Evolutionary conservation across 805 yeast genomes (phyloP), one percentile per base, ranked within the genome.

Genomic region (Cyberlindnera japonica): DNA sequence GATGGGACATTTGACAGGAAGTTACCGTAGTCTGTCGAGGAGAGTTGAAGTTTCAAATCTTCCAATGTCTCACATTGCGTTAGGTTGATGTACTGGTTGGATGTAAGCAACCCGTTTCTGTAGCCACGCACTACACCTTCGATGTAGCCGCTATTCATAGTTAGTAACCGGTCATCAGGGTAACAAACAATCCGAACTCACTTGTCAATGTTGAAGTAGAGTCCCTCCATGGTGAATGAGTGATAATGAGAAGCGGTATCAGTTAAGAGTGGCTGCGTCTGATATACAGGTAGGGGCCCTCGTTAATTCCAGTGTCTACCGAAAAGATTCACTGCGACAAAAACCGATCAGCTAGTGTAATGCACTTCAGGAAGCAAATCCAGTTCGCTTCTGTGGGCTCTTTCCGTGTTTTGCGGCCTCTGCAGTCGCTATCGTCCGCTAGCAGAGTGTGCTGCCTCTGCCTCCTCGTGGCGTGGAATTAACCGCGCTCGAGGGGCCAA

Each of bases 61-160:
- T 93, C 99, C 49, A 93, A 73, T 30, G 85, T 79, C 56, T 95
- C 99, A 67, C 99, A 95, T 63, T 93, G 99, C 3, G 97, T 86
- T 58, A 93, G 68, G 65, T 93, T 95, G 58, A 85, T 72, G 64
- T 93, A 93, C 65, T 90, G 97, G 51, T 83, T 77, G 23, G 77
- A 64, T 10, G 82, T 77, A 37, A 93, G 62, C 20, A 93, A 71
- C 0, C 95, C 96, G 43, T 83, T 80, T 57, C 90, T 79, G 71
- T 90, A 87, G 17, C 99, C 99, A 57, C 99, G 81, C 30, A 91
- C 95, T 24, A 95, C 77, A 33, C 91, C 99, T 66, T 93, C 99
- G 52, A 93, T 75, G 67, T 75, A 93, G 17, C 99, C 99, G 62
- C 55, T 54, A 38, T 16, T 1, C 60, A 38, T 9, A 24, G 52